A percentile compares a stretch with the other conserved stretches of the same genome.
Conservation (phyloP, 164 flowering plant genomes). For the Protea cynaroides region DNA sequence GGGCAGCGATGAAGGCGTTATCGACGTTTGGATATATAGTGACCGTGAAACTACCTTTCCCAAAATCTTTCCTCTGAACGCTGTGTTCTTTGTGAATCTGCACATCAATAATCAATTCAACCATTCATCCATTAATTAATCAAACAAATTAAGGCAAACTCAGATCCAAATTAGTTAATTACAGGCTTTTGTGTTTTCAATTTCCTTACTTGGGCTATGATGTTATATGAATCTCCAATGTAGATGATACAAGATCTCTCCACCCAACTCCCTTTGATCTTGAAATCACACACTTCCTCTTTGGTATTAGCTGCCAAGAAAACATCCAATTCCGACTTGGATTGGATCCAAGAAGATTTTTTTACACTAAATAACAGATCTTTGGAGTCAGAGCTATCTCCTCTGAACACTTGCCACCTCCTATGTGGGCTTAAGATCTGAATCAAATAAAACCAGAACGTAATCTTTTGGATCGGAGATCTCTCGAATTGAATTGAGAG, state of each 20-base stretch:
- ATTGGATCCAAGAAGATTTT: conserved; percentile 28
- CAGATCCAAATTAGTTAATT: not conserved
- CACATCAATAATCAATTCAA: not conserved
- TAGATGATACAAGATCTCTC: conserved; percentile 30
- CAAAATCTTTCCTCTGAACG: conserved; percentile 5
- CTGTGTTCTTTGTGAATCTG: conserved; percentile 11
- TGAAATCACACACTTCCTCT: conserved; percentile 28
- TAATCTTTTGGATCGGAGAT: too few relatives aligned
- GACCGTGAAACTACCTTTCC: conserved; percentile 9
- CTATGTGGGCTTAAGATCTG: conserved; percentile 25
- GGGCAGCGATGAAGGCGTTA: conserved; percentile 8
- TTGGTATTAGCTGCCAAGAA: conserved; percentile 19
- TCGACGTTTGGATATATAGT: conserved; percentile 14
- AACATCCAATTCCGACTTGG: conserved; percentile 25
- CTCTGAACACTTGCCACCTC: conserved; percentile 33
- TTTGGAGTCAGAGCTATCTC: conserved; percentile 23
- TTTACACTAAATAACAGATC: conserved; percentile 27
- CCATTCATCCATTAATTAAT: too few relatives aligned
- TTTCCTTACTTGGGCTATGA: conserved; percentile 36
- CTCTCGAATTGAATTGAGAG: too few relatives aligned
- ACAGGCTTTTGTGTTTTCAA: too few relatives aligned
- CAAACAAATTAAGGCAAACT: too few relatives aligned
- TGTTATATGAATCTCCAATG: conserved; percentile 10
- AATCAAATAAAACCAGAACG: conserved; percentile 1
- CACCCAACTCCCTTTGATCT: conserved; percentile 31